Percentiles rank a stretch among this genome's conserved stretches.
Evolutionary conservation across 306 rosid species (phyloP).

Genomic region (Prunus padus): DNA sequence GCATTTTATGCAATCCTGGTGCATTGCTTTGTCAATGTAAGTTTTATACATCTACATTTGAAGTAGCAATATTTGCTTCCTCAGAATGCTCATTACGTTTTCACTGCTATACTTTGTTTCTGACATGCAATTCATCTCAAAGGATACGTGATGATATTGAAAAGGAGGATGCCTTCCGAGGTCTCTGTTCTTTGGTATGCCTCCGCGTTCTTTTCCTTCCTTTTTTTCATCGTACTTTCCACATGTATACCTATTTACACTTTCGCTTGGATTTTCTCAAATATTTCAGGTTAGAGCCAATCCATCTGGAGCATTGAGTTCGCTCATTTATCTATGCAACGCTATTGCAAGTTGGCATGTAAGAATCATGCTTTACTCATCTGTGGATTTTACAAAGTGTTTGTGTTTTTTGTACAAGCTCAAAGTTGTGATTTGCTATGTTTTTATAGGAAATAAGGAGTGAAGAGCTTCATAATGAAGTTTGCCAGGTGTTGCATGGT

Average conservation of each 20-base stretch:
- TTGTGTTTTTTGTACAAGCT: constrained; percentile 19
- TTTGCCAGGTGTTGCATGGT: constrained; percentile 92
- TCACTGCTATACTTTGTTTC: constrained; percentile 14
- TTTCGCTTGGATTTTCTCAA: constrained; percentile 6
- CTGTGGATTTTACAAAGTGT: constrained; percentile 1
- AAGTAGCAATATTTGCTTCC: neutral
- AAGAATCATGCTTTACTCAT: constrained; percentile 37
- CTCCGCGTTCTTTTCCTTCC: neutral
- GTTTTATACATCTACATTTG: constrained; percentile 7
- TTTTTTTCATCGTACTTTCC: neutral
- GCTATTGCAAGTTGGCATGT: constrained; percentile 99
- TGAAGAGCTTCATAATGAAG: constrained; percentile 83
- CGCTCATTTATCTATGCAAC: constrained; percentile 73
- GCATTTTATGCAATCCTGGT: constrained; percentile 97
- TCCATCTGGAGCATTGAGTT: constrained; percentile 90
- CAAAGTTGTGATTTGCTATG: constrained; percentile 16
- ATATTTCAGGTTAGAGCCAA: constrained; percentile 80
- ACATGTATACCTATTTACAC: neutral
- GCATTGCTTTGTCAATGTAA: constrained; percentile 88
- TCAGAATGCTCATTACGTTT: neutral
- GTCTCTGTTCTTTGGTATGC: constrained; percentile 94
- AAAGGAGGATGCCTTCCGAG: constrained; percentile 97
- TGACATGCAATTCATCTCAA: constrained; percentile 32
- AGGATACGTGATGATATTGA: constrained; percentile 97
- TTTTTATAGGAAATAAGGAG: constrained; percentile 82